phyloP scores from a whole-genome alignment of 2,329 filamentous ascomycete genomes.

The Sphaerulina vaccinii region DNA sequence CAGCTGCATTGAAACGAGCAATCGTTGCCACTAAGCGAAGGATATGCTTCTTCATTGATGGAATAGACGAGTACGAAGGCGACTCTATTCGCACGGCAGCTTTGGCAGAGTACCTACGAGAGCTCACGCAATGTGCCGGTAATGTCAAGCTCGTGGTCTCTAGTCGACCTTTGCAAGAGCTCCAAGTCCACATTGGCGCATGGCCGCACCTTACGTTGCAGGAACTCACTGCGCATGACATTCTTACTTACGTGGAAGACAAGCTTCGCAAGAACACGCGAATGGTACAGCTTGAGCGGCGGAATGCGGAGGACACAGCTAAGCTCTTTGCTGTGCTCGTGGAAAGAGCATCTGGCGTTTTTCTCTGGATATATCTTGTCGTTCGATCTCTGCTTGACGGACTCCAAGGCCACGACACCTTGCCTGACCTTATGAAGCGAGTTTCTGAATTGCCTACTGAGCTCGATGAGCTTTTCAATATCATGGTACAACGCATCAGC shows the following conservation, averaged over 20 bases:
- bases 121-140: neutral
- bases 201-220: slow-evolving; percentile 8
- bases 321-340: slow-evolving; percentile 3
- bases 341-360: slow-evolving; percentile 21
- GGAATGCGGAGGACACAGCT: neutral
- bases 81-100: neutral
- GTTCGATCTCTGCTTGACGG: slow-evolving; percentile 14
- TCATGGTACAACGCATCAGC: neutral
- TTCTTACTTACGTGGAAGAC: neutral
- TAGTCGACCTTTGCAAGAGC: slow-evolving; percentile 14
- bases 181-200: slow-evolving; percentile 12
- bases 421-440: neutral
- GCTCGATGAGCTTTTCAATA: neutral
- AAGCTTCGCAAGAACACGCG: neutral
- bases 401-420: slow-evolving; percentile 13
- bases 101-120: neutral
- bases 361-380: slow-evolving; percentile 23
- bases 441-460: neutral
- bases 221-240: slow-evolving; percentile 16
- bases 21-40: neutral
- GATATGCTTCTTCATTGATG: slow-evolving; percentile 27
- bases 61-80: slow-evolving; percentile 21
- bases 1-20: neutral
- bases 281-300: neutral
- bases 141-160: slow-evolving; percentile 13